Base-by-base conservation (phyloP, 805 yeast genomes). In the Ogataea nitratoaversa region DNA sequence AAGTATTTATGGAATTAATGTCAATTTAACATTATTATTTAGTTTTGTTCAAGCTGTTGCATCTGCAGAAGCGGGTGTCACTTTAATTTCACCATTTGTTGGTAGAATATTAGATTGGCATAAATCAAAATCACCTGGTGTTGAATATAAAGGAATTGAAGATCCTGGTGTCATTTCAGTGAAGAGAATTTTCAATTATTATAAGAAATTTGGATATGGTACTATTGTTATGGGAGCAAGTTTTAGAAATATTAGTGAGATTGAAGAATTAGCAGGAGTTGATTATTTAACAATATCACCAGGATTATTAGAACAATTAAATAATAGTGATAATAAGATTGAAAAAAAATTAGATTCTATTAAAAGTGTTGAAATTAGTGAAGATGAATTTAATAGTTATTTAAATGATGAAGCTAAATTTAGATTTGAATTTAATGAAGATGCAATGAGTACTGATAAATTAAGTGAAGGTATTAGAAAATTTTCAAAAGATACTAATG, bases 191-290 rank as follows among this genome's bases (percentile, higher is more conserved):
- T 93, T 67, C 85, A 83, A 90, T 83, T 93, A 93, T 81, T 93
- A 93, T 84, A 93, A 93, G 82, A 90, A 89, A 74, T 87, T 68
- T 68, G 91, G 83, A 55, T 93, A 93, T 81, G 77, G 89, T 57
- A 93, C 99, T 65, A 90, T 93, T 63, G 97, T 93, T 63, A 93
- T 93, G 99, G 99, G 98, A 68, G 99, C 99, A 42, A 91, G 98
- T 44, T 91, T 93, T 87, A 89, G 99, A 79, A 93, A 88, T 76
- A 67, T 73, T 46, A 96, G 87, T 52, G 98, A 91, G 74, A 87
- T 93, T 70, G 83, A 82, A 69, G 95, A 91, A 57, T 77, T 93
- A 57, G 97, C 99, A 43, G 99, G 99, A 65, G 82, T 87, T 62
- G 99, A 93, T 68, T 89, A 72, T 78, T 77, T 93, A 69, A 93